Evolutionary conservation across 176 grass and related monocot genomes (phyloP).

Genomic region (Juncus inflexus): DNA sequence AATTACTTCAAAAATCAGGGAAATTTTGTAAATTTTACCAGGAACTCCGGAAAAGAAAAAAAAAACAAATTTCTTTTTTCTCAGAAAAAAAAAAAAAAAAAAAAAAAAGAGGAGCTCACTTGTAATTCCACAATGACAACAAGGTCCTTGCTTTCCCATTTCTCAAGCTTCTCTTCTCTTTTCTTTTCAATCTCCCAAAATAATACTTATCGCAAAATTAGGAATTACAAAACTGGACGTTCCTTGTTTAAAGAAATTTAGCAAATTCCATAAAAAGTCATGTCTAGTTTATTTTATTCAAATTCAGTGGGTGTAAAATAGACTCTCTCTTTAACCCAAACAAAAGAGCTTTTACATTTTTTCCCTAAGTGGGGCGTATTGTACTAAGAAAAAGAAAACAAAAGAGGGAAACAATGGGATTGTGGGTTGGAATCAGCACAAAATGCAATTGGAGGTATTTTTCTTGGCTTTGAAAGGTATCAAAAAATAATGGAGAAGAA

Average conservation of each 20-base stretch:
- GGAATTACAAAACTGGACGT: constrained; percentile 4
- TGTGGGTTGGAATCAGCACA: constrained; percentile 23
- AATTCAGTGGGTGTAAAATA: constrained; percentile 3
- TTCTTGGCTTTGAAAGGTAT: constrained; percentile 14
- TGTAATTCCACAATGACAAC: constrained; percentile 60
- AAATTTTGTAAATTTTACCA: not conserved
- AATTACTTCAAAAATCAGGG: too few relatives aligned
- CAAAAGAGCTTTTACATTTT: not conserved
- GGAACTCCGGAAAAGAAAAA: constrained; percentile 4
- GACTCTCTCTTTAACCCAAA: not conserved
- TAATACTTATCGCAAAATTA: constrained; percentile 15
- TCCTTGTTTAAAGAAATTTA: not conserved
- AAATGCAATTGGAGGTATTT: constrained; percentile 9
- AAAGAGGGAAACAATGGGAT: constrained; percentile 1
- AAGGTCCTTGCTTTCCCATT: constrained; percentile 55
- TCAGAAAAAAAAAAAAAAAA: constrained; percentile 1
- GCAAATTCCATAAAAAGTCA: constrained; percentile 18
- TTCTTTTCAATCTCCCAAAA: constrained; percentile 6
- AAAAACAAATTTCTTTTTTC: not conserved
- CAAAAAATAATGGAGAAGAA: constrained; percentile 27
- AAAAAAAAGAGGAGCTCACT: constrained; percentile 42
- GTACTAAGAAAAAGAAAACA: not conserved
- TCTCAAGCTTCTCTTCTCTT: constrained; percentile 19
- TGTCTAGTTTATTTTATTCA: constrained; percentile 1
- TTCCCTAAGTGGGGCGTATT: not conserved